Evolutionary conservation across 139 green algal species (phyloP), one percentile per base, ranked within the genome.

Genomic region (Picochlorum costavermella): DNA sequence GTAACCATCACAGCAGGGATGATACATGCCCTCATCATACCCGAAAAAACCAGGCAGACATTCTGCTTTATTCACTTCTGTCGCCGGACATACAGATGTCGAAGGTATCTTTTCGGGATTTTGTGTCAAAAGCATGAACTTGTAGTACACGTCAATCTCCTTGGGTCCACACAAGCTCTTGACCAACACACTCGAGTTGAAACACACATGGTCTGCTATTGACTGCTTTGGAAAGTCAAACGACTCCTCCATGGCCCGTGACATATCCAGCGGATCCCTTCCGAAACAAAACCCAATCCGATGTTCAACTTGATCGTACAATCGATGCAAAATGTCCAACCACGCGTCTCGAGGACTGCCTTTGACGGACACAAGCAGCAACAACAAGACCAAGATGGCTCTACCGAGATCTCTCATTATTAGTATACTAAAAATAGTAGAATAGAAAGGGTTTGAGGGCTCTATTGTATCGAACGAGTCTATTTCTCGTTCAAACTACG

Each of bases 81-180:
- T 68, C 5, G 69, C 28, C 4, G 37, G 33, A 49, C 76, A 83
- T 5, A 60, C 20, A 13, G 31, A 5, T 16, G 59, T 82, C 65
- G 75, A 64, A 44, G 76, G 76, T 4, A 81, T 36, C 12, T 83
- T 82, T 31, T 83, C 76, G 17, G 58, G 68, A 20, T 81, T 65
- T 6, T 78, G 62, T 4, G 76, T 82, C 28, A 75, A 45, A 53
- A 83, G 73, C 65, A 83, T 73, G 61, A 70, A 83, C 60, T 71
- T 65, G 60, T 81, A 77, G 23, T 82, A 82, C 2, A 53, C 4
- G 6, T 68, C 43, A 5, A 83, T 31, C 30, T 73, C 65, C 2
- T 51, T 40, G 1, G 76, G 76, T 5, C 28, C 12, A 33, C 76
- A 83, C 3, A 83, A 61, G 43, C 68, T 63, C 50, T 17, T n/a